Evolutionary conservation across 768 basidiomycete species (phyloP), one percentile per base, ranked within the genome.

Genomic region (Termitomyces sp.): DNA sequence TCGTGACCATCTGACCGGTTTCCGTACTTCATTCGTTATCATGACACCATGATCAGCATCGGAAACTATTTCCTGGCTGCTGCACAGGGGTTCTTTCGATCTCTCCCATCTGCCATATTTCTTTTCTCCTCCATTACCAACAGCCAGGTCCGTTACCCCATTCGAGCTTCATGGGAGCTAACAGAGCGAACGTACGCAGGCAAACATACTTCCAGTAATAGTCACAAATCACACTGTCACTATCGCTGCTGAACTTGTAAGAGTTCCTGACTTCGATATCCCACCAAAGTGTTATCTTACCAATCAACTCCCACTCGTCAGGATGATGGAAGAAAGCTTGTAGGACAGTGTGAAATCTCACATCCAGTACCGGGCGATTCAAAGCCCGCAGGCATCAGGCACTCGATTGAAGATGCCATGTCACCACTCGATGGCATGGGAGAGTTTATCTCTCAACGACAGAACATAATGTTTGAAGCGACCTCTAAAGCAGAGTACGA

Each of bases 151-250:
- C 47, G 54, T 49, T 21, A 34, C 25, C 27, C 34, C 27, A 37
- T 61, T 39, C 41, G 53, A 55, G 30, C 51, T 51, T 28, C 54
- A 66, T n/a, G 41, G 43, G 28, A 55, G 39, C 53, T 57, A 57
- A 57, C 45, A 55, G 60, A 40, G 70, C 78, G 52, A 52, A 46
- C 28, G 55, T 46, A 30, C 56, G 9, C 47, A 80, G 80, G 87
- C 91, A 11, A 82, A 86, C 58, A 95, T 98, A 56, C 74, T 96
- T 2, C 95, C 95, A 0, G 91, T 87, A 3, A 89, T 98, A 60
- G 84, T 95, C 40, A 98, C 95, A 12, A 95, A 93, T 69, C 91
- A 93, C 68, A 94, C 90, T 0, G 92, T 94, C n/a, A 97, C 94
- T 14, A 94, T 98, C 59, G 91, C 94, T 39, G 93, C 88, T 23